Evolutionary conservation across 2,329 filamentous ascomycete genomes (phyloP).

Genomic region (Aureobasidium sp.): DNA sequence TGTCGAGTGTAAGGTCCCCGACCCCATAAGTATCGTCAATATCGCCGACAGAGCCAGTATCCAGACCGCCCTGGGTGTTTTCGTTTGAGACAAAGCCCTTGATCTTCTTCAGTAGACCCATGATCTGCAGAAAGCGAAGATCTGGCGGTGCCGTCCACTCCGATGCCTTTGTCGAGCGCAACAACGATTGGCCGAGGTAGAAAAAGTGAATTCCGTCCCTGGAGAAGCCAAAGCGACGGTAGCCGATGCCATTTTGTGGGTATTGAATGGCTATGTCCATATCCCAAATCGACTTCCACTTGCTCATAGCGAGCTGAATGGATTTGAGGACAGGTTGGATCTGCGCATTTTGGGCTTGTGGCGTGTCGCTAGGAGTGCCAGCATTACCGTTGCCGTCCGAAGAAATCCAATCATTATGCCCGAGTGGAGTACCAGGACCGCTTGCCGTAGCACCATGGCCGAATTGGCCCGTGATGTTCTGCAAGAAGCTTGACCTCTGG

Average conservation of each 20-base stretch:
- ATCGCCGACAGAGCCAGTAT: slow-evolving; percentile 59
- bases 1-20: slow-evolving; percentile 58
- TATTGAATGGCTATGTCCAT: slow-evolving; percentile 61
- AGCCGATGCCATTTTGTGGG: slow-evolving; percentile 44
- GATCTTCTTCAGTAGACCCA: slow-evolving; percentile 52
- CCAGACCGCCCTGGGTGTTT: slow-evolving; percentile 56
- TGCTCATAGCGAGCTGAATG: slow-evolving; percentile 51
- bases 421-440: slow-evolving; percentile 48
- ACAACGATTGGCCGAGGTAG: slow-evolving; percentile 59
- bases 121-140: slow-evolving; percentile 51
- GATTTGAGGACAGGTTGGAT: slow-evolving; percentile 41
- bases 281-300: slow-evolving; percentile 68
- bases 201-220: slow-evolving; percentile 66
- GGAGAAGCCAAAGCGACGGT: slow-evolving; percentile 59
- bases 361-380: slow-evolving; percentile 29
- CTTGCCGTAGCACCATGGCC: slow-evolving; percentile 24
- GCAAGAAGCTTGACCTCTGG: slow-evolving; percentile 32
- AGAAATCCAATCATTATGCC: slow-evolving; percentile 51
- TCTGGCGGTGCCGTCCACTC: slow-evolving; percentile 51
- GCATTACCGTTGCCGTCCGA: slow-evolving; percentile 30
- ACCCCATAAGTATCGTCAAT: slow-evolving; percentile 60
- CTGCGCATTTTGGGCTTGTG: slow-evolving; percentile 40
- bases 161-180: slow-evolving; percentile 42
- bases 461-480: slow-evolving; percentile 18
- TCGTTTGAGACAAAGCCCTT: slow-evolving; percentile 55